Evolutionary conservation across 371 early-diverging fungal species (phyloP), one percentile per base, ranked within the genome.

Genomic region (Apophysomyces trapeziformis): DNA sequence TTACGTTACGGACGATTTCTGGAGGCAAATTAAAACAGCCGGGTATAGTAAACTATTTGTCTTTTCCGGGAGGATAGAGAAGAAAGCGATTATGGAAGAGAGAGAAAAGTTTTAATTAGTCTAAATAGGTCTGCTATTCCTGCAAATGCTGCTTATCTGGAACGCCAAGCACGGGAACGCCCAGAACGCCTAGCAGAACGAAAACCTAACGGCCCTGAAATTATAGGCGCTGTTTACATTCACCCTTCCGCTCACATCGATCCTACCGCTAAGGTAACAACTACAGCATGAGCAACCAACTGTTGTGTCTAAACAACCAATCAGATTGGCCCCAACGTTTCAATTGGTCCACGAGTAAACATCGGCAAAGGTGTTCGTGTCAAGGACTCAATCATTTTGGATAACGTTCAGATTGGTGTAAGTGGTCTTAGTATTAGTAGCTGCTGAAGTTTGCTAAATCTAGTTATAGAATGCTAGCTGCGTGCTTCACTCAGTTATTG

Each of bases 321-420:
- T 39, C 70, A 90, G 86, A 90, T 99, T 65, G 96, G 97, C 2
- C 97, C 96, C 46, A 96, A 98, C 77, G 97, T 97, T 6, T 91
- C 92, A n/a, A 93, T 98, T 67, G 99, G 96, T 45, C 93, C 96
- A 13, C 95, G 96, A 65, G 96, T 88, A 4, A 79, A 87, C n/a
- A 87, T 99, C 50, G 98, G 97, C 61, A 91, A 92, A 60, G 98
- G 99, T 63, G 98, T 94, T 9, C 94, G 97, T 71, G 87, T 99
- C 65, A 89, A 94, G 73, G 95, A 99, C 79, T 83, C 98, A 43
- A 94, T 98, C 65, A 82, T 99, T 26, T 86, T 99, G 63, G 99
- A 99, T 77, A 90, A 89, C 67, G 94, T 92, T n/a, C 92, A 94
- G 60, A 88, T 99, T 71, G 93, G 93, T 65, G 89, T 87, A 77